Percentiles rank a stretch among this genome's conserved stretches.
Evolutionary conservation across 768 basidiomycete species (phyloP).

Genomic region (Postia placenta): DNA sequence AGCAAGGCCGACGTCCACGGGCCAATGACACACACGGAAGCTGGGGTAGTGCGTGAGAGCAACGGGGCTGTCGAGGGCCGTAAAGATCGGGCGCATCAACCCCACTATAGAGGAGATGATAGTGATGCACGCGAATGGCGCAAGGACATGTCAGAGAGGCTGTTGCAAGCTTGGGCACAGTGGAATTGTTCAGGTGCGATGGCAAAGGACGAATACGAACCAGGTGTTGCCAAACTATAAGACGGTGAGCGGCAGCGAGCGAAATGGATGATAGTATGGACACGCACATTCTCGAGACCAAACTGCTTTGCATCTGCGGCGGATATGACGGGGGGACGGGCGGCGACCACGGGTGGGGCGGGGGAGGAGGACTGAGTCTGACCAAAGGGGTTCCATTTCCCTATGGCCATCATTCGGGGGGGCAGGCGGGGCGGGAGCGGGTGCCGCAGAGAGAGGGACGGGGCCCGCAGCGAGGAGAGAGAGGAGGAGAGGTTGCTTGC

Average conservation of each 20-base stretch:
- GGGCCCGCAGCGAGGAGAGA: neutral
- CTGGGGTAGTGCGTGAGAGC: too few relatives aligned
- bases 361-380: conserved; percentile 11
- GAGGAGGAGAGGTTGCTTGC: neutral
- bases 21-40: too few relatives aligned
- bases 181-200: too few relatives aligned
- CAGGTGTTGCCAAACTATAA: conserved; percentile 93
- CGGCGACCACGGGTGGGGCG: conserved; percentile 14
- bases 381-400: conserved; percentile 24
- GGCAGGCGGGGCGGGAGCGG: neutral
- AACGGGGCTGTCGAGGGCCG: too few relatives aligned
- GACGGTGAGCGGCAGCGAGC: conserved; percentile 5
- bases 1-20: neutral
- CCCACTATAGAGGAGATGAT: too few relatives aligned
- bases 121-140: too few relatives aligned
- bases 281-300: conserved; percentile 93
- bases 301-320: conserved; percentile 81
- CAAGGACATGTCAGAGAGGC: too few relatives aligned
- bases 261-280: conserved; percentile 6
- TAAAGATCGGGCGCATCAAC: too few relatives aligned
- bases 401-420: conserved; percentile 14
- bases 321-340: conserved; percentile 24
- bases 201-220: conserved; percentile 38
- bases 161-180: too few relatives aligned
- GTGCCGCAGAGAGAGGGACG: neutral